Conservation (phyloP, 2,329 filamentous ascomycete species). For the Huntiella bhutanensis region DNA sequence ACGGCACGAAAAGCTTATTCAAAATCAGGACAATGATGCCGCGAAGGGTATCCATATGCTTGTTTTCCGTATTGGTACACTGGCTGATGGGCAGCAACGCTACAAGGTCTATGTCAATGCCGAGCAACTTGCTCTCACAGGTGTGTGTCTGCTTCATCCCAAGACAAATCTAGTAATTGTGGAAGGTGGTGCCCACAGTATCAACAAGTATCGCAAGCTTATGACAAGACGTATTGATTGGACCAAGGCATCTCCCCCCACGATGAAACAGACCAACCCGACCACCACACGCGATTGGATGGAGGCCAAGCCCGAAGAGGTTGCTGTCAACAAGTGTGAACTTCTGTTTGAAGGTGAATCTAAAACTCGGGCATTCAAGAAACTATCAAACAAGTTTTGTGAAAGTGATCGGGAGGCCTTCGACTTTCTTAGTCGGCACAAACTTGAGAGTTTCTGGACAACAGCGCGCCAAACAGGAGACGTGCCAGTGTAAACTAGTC, state of each 20-base stretch:
- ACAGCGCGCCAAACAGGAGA: slow-evolving; percentile 6
- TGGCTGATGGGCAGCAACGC: slow-evolving; percentile 83
- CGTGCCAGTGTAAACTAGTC: background rate
- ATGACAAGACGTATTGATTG: slow-evolving; percentile 90
- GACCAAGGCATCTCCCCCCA: slow-evolving; percentile 67
- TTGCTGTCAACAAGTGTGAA: slow-evolving; percentile 62
- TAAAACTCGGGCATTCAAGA: slow-evolving; percentile 61
- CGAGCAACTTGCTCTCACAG: slow-evolving; percentile 70
- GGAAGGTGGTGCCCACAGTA: slow-evolving; percentile 71
- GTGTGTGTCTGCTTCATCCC: slow-evolving; percentile 81
- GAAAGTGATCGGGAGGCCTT: slow-evolving; percentile 82
- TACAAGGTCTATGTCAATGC: slow-evolving; percentile 89
- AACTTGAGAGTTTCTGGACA: slow-evolving; percentile 86
- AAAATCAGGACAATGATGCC: slow-evolving; percentile 74
- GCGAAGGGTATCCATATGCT: slow-evolving; percentile 68
- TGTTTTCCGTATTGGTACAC: slow-evolving; percentile 73
- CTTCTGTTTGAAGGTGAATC: slow-evolving; percentile 84
- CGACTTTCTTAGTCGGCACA: slow-evolving; percentile 57
- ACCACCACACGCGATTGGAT: slow-evolving; percentile 56
- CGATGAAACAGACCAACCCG: slow-evolving; percentile 38
- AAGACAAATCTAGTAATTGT: slow-evolving; percentile 78
- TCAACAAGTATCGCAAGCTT: slow-evolving; percentile 73
- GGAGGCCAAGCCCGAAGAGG: slow-evolving; percentile 59
- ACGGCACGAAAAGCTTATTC: slow-evolving; percentile 60
- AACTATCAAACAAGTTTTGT: slow-evolving; percentile 79